These are phyloP conservation scores for Alternaria sp. DNA, from an alignment of 2,329 filamentous ascomycete genomes.

Conservation along the genomic window DNA sequence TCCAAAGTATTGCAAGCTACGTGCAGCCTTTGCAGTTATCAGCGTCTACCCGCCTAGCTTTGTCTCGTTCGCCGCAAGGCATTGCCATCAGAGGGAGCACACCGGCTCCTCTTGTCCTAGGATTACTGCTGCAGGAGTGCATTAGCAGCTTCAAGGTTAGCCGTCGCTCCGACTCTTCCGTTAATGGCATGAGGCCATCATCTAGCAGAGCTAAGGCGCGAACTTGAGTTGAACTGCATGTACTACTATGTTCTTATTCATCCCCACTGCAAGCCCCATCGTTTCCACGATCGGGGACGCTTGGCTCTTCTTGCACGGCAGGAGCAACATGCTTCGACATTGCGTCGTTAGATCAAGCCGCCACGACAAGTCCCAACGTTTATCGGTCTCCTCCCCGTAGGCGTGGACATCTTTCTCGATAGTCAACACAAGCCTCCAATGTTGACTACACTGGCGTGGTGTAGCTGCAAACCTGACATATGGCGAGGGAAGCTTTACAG, in stretches of 20 bases:
- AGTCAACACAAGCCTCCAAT: constrained; percentile 9
- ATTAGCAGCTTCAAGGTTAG: constrained; percentile 8
- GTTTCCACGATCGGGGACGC: constrained; percentile 10
- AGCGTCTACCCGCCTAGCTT: constrained; percentile 10
- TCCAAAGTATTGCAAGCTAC: constrained; percentile 12
- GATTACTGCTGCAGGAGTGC: constrained; percentile 5
- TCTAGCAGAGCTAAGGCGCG: constrained; percentile 13
- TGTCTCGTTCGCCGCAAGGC: constrained; percentile 6
- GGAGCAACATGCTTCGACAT: constrained; percentile 6
- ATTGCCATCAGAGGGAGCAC: constrained; percentile 5
- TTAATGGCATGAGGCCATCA: constrained; percentile 8
- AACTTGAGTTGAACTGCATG: constrained; percentile 7
- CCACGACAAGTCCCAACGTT: constrained; percentile 3
- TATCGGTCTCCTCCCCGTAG: constrained; percentile 1
- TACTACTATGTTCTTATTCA: constrained; percentile 16
- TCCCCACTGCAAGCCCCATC: constrained; percentile 32
- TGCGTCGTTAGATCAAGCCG: constrained; percentile 1
- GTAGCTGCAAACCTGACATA: background rate
- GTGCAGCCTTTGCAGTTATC: constrained; percentile 6
- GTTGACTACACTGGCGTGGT: constrained; percentile 1
- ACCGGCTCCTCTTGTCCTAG: constrained; percentile 27
- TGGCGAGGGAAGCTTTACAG: constrained; percentile 2
- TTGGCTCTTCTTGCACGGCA: constrained; percentile 21
- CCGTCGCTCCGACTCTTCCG: constrained; percentile 14
- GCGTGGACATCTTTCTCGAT: constrained; percentile 1